These are phyloP conservation scores for Pseudomicrostroma phylloplanum DNA, from an alignment of 1,284 basidiomycete genomes.

Conservation along the genomic window DNA sequence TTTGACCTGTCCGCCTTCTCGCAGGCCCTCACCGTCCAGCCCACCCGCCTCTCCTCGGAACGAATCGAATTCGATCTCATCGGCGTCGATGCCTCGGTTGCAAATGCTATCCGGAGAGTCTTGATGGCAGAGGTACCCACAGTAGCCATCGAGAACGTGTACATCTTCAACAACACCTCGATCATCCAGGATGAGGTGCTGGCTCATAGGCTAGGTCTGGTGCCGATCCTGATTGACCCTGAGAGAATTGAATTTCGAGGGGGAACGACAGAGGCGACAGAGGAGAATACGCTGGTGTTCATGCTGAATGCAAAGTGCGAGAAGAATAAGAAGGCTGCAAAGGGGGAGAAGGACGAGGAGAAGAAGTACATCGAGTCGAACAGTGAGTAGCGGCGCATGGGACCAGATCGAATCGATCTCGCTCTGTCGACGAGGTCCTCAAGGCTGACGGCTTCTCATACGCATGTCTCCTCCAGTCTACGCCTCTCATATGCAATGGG, in stretches of 20 bases:
- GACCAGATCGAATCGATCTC: neutral
- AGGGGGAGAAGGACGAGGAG: conserved; percentile 54
- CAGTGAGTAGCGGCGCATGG: neutral
- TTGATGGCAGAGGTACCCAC: conserved; percentile 82
- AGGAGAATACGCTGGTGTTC: conserved; percentile 89
- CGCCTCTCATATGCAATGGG: conserved; percentile 74
- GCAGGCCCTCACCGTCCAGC: conserved; percentile 25
- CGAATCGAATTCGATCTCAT: conserved; percentile 86
- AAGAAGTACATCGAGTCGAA: conserved; percentile 33
- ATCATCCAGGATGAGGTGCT: conserved; percentile 93
- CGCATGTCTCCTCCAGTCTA: conserved; percentile 55
- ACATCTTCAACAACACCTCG: conserved; percentile 90
- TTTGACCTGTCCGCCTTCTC: conserved; percentile 27
- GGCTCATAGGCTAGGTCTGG: conserved; percentile 78
- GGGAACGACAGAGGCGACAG: conserved; percentile 59
- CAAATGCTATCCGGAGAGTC: conserved; percentile 86
- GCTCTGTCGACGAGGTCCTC: neutral
- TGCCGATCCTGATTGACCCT: conserved; percentile 85
- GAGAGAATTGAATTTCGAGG: conserved; percentile 54
- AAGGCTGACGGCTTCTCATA: neutral
- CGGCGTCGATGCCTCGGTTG: conserved; percentile 90
- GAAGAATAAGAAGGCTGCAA: conserved; percentile 56
- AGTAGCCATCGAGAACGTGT: conserved; percentile 86
- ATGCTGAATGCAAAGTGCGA: conserved; percentile 68
- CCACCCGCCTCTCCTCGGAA: conserved; percentile 38